Base-by-base conservation (phyloP, 148 eudicot species). In the Polygonum maritimum region DNA sequence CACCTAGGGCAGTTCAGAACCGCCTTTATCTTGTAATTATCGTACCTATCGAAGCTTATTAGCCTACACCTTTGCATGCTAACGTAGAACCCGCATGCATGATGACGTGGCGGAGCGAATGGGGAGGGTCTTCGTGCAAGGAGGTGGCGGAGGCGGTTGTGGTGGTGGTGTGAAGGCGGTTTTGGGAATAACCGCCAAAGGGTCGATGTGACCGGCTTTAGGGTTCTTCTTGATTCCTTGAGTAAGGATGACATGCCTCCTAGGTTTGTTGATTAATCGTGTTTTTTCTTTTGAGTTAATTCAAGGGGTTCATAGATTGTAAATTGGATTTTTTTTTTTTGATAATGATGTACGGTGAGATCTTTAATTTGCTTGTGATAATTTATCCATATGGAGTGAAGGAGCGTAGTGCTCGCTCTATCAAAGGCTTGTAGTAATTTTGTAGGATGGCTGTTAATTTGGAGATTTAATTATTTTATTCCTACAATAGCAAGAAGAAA, bases 1-100 rank as follows among this genome's bases (percentile, higher is more conserved):
- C 98, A 94, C 0, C 97, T 85, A 2, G 95, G 97, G 76, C 98
- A 94, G 62, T 94, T 88, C 11, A 94, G 87, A 3, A 85, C 78
- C 15, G 98, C 95, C 45, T 80, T 88, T 73, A 94, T 88, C 44
- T 88, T 89, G 47, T 83, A 87, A 73, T 88, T 88, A 15, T 36
- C 71, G 21, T 82, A 86, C 73, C 89, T 87, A 15, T 67, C 40
- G 44, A 38, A 67, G 44, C 44, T 35, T 67, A 67, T 67, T 5
- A 67, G 44, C 44, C 44, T 36, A 1, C 16, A 45, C 3, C n/a
- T 36, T 3, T 65, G 71, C 41, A 15, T 65, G n/a, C 2, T 36
- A n/a, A 13, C 21, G 19, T 5, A n/a, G 41, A 8, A 60, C 36
- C 36, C 38, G 2, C 39, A 16, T 16, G 10, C 21, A 2, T 67